Conservation (phyloP, 495 filamentous ascomycete genomes). For the Podospora tetraspora region DNA sequence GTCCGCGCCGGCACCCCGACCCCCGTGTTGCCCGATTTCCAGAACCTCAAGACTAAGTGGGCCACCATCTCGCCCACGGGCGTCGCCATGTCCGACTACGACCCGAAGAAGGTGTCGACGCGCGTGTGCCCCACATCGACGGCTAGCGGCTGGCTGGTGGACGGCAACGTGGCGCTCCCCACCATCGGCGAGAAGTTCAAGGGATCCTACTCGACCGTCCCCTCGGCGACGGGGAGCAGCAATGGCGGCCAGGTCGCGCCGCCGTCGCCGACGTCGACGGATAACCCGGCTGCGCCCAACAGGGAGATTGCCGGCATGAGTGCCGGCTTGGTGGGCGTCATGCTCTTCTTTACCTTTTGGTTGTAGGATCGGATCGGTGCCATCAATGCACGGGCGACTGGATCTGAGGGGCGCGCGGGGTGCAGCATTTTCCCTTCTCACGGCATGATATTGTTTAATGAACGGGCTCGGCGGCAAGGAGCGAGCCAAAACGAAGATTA, state of each 20-base stretch:
- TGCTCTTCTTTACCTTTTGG: conserved; percentile 52
- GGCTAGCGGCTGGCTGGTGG: conserved; percentile 62
- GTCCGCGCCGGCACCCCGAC: conserved; percentile 66
- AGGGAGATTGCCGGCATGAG: conserved; percentile 52
- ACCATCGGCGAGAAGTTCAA: conserved; percentile 55
- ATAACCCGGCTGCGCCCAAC: conserved; percentile 39
- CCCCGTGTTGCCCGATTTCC: conserved; percentile 69
- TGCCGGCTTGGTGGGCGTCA: conserved; percentile 45
- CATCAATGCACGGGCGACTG: neutral
- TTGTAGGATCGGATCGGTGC: conserved; percentile 28
- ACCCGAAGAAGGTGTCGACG: conserved; percentile 50
- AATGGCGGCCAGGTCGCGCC: conserved; percentile 4
- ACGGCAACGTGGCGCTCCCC: conserved; percentile 63
- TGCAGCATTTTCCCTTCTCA: neutral
- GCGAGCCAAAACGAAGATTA: neutral
- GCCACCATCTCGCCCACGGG: conserved; percentile 64
- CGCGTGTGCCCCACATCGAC: conserved; percentile 69
- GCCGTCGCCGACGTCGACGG: conserved; percentile 21
- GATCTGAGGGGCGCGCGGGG: neutral
- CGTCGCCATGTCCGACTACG: conserved; percentile 58
- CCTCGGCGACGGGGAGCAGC: conserved; percentile 22
- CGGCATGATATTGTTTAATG: neutral
- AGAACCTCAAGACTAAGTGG: conserved; percentile 73
- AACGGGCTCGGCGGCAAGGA: neutral
- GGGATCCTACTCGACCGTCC: conserved; percentile 24